phyloP scores from a whole-genome alignment of 78 protist genomes.

The Abeoforma whisleri region DNA sequence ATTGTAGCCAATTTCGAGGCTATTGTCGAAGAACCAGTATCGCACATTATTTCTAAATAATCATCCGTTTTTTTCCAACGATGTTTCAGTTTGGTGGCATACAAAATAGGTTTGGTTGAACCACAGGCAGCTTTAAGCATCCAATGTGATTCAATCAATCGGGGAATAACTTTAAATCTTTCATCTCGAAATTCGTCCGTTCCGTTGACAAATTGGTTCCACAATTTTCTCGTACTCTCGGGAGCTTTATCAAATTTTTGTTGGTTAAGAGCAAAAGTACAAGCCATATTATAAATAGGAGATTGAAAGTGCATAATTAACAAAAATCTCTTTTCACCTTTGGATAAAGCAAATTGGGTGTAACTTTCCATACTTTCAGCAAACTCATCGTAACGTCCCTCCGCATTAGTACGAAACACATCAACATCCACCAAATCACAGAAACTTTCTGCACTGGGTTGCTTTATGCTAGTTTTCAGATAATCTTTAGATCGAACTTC shows the following conservation, averaged over 20 bases:
- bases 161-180: constrained; percentile 34
- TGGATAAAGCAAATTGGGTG: background rate
- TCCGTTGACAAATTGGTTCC: constrained; percentile 22
- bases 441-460: background rate
- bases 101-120: constrained; percentile 12
- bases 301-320: constrained; percentile 26
- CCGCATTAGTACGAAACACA: constrained; percentile 20
- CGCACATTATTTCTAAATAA: constrained; percentile 33
- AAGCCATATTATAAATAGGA: constrained; percentile 17
- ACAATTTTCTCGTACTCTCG: background rate
- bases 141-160: constrained; percentile 30
- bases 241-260: background rate
- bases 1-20: background rate
- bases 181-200: background rate
- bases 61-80: constrained; percentile 26
- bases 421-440: constrained; percentile 28
- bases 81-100: constrained; percentile 39
- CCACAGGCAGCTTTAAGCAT: constrained; percentile 31
- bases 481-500: background rate
- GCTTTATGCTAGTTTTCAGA: background rate
- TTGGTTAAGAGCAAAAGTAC: constrained; percentile 12
- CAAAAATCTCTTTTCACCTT: constrained; percentile 37
- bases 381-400: constrained; percentile 9
- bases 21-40: constrained; percentile 10
- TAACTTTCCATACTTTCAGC: constrained; percentile 7